Conservation (phyloP, 2,329 filamentous ascomycete genomes). For the Madurella mycetomatis region DNA sequence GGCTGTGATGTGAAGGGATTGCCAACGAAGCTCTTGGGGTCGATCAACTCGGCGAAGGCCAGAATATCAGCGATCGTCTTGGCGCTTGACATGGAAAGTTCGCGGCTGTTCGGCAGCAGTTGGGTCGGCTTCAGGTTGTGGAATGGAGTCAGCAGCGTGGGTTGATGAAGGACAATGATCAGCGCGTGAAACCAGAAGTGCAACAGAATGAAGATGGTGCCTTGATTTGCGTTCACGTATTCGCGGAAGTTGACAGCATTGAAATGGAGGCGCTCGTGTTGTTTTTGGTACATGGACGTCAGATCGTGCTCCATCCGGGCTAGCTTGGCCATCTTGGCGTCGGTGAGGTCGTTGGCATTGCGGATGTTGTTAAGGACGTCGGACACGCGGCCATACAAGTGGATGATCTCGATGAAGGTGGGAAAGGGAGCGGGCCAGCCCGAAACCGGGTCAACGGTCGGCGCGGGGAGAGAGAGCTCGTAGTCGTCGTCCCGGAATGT, state of each 20-base stretch:
- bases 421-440: constrained; percentile 77
- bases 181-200: constrained; percentile 88
- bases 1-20: constrained; percentile 89
- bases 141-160: constrained; percentile 75
- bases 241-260: constrained; percentile 82
- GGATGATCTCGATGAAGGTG: constrained; percentile 75
- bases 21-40: constrained; percentile 78
- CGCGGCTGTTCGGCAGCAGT: constrained; percentile 73
- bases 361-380: constrained; percentile 80
- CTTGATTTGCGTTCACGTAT: constrained; percentile 74
- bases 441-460: constrained; percentile 48
- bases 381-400: constrained; percentile 78
- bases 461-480: constrained; percentile 65
- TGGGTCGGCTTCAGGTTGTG: constrained; percentile 56
- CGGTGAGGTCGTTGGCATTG: constrained; percentile 67
- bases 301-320: constrained; percentile 76
- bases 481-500: constrained; percentile 82
- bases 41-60: constrained; percentile 79
- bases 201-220: constrained; percentile 79
- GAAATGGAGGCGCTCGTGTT: constrained; percentile 73
- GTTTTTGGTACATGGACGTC: constrained; percentile 65
- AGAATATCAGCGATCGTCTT: constrained; percentile 90
- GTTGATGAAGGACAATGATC: constrained; percentile 80
- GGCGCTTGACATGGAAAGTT: constrained; percentile 79
- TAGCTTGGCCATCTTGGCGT: constrained; percentile 67